Evolutionary conservation across 2,329 filamentous ascomycete species (phyloP).

Genomic region (Talaromyces sp.): DNA sequence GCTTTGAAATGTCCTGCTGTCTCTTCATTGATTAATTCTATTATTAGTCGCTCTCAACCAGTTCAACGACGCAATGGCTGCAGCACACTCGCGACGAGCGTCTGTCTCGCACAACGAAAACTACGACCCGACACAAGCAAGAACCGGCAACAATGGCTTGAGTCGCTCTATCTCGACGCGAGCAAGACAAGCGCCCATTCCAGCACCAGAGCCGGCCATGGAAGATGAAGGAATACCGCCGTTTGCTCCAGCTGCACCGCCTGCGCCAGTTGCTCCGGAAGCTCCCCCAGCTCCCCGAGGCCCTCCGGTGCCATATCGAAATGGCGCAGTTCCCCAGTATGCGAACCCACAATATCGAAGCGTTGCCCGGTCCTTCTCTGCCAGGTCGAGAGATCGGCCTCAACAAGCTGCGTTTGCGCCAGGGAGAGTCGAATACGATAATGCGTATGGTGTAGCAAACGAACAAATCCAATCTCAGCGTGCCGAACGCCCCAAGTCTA

Average conservation of each 20-base stretch:
- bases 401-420: conserved; percentile 5
- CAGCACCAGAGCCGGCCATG: conserved; percentile 1
- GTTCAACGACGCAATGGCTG: conserved; percentile 1
- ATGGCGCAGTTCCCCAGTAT: conserved; percentile 27
- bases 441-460: not conserved
- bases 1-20: not conserved
- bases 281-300: conserved; percentile 43
- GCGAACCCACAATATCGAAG: conserved; percentile 6
- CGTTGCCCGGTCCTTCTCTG: conserved; percentile 20
- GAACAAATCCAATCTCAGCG: conserved; percentile 2
- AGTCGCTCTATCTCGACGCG: conserved; percentile 3
- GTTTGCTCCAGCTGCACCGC: conserved; percentile 22
- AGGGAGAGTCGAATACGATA: conserved; percentile 6
- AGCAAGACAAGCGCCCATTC: conserved; percentile 2
- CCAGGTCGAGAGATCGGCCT: conserved; percentile 17
- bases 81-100: conserved; percentile 1
- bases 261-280: conserved; percentile 48
- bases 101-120: conserved; percentile 2
- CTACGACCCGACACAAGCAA: not conserved
- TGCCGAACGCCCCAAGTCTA: not conserved
- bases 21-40: not conserved
- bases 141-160: conserved; percentile 1
- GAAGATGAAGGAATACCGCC: conserved; percentile 10
- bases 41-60: not conserved
- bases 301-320: conserved; percentile 54